phyloP scores from a whole-genome alignment of 148 eudicot genomes.

The Cornus florida region DNA sequence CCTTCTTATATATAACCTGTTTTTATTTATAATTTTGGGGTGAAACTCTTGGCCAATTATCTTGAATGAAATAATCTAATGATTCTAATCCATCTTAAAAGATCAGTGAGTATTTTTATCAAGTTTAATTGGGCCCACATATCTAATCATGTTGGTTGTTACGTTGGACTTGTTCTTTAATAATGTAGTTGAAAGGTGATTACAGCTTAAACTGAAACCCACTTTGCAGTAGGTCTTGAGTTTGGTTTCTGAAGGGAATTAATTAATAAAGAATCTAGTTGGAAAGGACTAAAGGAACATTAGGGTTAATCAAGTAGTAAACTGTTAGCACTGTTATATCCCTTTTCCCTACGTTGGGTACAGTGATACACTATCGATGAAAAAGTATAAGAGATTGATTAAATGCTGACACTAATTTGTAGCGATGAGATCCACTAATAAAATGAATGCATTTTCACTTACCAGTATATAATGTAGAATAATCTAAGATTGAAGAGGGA shows the following conservation, averaged over 20 bases:
- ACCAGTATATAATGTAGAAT: no score
- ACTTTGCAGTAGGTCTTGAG: neutral
- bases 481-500: no score
- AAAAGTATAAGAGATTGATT: no score
- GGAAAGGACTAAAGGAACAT: neutral
- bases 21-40: neutral
- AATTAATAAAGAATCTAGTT: neutral
- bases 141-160: slow-evolving; percentile 25
- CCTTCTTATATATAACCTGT: no score
- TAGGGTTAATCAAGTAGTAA: neutral
- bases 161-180: slow-evolving; percentile 4
- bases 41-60: neutral
- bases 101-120: neutral
- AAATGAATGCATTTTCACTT: no score
- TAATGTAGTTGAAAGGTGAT: neutral
- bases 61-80: neutral
- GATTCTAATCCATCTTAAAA: neutral
- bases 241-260: neutral
- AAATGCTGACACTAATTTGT: no score
- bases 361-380: no score
- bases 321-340: neutral
- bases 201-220: slow-evolving; percentile 4
- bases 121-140: slow-evolving; percentile 10
- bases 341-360: neutral
- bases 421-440: no score